phyloP scores from a whole-genome alignment of 176 grass and related monocot species.

The Cenchrus fungigraminus region DNA sequence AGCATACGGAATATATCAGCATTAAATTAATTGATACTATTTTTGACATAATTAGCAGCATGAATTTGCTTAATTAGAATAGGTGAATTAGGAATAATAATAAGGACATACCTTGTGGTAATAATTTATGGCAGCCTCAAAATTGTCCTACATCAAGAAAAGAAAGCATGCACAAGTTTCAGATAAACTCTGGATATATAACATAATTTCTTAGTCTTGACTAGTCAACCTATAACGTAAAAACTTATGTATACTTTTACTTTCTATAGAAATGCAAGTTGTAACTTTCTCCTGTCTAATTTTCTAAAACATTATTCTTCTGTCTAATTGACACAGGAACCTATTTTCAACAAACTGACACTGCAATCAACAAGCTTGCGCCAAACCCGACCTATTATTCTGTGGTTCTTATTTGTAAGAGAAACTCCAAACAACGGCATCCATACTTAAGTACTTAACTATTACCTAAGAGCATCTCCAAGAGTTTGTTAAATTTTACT shows the following conservation, averaged over 20 bases:
- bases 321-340: background rate
- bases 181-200: background rate
- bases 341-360: background rate
- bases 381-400: background rate
- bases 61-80: background rate
- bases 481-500: too few species aligned
- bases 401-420: background rate
- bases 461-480: background rate
- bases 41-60: background rate
- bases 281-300: constrained; percentile 5
- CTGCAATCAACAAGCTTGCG: constrained; percentile 24
- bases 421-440: background rate
- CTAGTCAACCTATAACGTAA: constrained; percentile 27
- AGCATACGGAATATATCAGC: background rate
- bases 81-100: background rate
- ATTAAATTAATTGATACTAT: background rate
- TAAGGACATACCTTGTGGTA: constrained; percentile 83
- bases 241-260: background rate
- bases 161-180: constrained; percentile 4
- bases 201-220: background rate
- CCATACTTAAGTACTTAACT: background rate
- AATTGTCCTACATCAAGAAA: constrained; percentile 77
- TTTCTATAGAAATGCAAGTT: background rate
- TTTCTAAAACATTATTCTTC: background rate
- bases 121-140: constrained; percentile 81